Evolutionary conservation across 257 asterid genomes (phyloP).

Genomic region (Primulina tabacum): DNA sequence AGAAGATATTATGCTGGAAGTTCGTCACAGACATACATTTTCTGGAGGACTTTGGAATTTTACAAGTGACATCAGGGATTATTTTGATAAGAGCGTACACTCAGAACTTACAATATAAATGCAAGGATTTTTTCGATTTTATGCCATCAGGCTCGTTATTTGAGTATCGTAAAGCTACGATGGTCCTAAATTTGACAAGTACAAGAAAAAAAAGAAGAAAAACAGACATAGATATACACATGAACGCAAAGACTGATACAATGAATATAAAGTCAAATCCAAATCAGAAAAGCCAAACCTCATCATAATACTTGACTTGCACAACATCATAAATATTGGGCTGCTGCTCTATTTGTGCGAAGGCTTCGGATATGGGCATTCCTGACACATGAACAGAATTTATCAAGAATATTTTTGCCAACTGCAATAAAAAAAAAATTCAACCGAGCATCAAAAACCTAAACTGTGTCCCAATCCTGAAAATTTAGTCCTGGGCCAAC

Average conservation of each 20-base stretch:
- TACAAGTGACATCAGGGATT: neutral
- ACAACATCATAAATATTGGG: slow-evolving; percentile 76
- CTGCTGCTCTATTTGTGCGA: slow-evolving; percentile 80
- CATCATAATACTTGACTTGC: slow-evolving; percentile 82
- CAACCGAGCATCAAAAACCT: neutral
- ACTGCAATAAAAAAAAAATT: neutral
- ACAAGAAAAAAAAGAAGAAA: neutral
- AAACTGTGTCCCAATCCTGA: neutral
- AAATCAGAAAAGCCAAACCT: slow-evolving; percentile 48
- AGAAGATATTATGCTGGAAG: neutral
- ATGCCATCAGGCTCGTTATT: neutral
- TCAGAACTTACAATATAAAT: slow-evolving; percentile 2
- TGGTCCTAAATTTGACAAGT: neutral
- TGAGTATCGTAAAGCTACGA: neutral
- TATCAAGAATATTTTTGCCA: neutral
- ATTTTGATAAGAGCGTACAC: neutral
- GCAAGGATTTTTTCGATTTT: slow-evolving; percentile 4
- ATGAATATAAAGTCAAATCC: neutral
- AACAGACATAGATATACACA: neutral
- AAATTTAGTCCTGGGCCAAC: neutral
- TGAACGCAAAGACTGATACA: slow-evolving; percentile 10
- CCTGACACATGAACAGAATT: slow-evolving; percentile 40
- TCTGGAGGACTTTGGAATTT: neutral
- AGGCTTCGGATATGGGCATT: slow-evolving; percentile 87
- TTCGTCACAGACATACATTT: neutral